Percentiles rank a stretch among this genome's conserved stretches.
Conservation (phyloP, 805 yeast genomes). For the Yamadazyma phyllophila region DNA sequence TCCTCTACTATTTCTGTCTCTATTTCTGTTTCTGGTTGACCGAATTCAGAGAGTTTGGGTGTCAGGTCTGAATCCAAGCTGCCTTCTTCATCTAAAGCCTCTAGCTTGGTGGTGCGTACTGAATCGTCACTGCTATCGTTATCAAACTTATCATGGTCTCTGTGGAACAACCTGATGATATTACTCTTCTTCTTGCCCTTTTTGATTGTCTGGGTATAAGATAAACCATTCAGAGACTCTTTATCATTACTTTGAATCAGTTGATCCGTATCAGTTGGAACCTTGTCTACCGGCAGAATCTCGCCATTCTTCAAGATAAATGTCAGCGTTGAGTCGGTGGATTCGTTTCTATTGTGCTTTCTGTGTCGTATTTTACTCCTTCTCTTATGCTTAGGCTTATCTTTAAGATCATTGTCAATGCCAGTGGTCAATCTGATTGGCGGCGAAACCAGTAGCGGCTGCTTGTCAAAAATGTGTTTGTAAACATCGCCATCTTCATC, state of each 20-base stretch:
- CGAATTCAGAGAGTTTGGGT: constrained; percentile 2
- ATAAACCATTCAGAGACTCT: background rate
- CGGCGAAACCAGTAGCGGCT: constrained; percentile 24
- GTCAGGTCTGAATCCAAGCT: constrained; percentile 3
- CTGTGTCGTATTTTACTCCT: constrained; percentile 6
- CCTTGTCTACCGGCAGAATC: too few relatives aligned
- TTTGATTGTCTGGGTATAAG: constrained; percentile 12
- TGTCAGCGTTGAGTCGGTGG: background rate
- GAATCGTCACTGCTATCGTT: constrained; percentile 16
- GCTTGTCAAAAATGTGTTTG: constrained; percentile 9
- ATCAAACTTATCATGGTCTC: constrained; percentile 7
- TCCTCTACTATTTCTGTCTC: too few relatives aligned
- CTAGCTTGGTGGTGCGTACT: constrained; percentile 11
- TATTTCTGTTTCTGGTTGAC: too few relatives aligned
- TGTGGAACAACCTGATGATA: constrained; percentile 13
- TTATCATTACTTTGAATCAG: too few relatives aligned
- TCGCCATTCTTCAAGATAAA: background rate
- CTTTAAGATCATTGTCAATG: background rate
- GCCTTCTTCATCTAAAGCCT: constrained; percentile 3
- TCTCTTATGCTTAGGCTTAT: constrained; percentile 1
- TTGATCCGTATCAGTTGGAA: too few relatives aligned
- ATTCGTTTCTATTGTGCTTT: background rate
- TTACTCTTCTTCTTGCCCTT: constrained; percentile 8
- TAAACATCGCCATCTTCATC: constrained; percentile 12
- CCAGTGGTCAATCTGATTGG: constrained; percentile 20